Evolutionary conservation across 2,329 filamentous ascomycete genomes (phyloP).

Genomic region (Nakataea oryzae): DNA sequence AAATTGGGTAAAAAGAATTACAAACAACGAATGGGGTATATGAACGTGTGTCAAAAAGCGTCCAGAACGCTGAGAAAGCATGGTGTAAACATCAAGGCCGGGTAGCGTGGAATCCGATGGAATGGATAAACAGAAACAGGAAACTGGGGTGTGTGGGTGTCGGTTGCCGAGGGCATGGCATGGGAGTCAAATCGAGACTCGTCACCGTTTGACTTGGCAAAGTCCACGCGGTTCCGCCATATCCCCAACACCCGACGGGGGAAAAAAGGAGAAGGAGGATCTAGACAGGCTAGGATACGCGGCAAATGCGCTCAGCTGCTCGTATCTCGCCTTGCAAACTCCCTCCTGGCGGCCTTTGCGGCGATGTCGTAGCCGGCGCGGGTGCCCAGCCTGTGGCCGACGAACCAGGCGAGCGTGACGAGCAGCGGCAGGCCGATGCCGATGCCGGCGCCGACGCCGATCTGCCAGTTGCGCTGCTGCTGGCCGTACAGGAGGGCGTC

Average conservation of each 20-base stretch:
- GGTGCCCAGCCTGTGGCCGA: slow-evolving; percentile 3
- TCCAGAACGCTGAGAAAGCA: background rate
- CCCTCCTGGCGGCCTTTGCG: background rate
- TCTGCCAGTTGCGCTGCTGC: slow-evolving; percentile 5
- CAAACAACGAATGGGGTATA: background rate
- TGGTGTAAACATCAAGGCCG: background rate
- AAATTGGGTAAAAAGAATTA: background rate
- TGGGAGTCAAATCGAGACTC: background rate
- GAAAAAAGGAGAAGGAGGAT: background rate
- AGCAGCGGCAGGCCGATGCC: slow-evolving; percentile 3
- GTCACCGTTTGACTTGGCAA: background rate
- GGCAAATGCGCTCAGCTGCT: background rate
- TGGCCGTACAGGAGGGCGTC: slow-evolving; percentile 3
- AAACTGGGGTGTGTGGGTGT: background rate
- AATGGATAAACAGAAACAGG: background rate
- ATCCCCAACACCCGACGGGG: background rate
- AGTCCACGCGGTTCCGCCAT: no score
- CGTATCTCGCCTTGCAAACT: background rate
- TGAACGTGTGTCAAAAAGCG: background rate
- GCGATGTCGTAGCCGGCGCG: slow-evolving; percentile 2
- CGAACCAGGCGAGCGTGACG: background rate
- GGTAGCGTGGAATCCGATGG: background rate
- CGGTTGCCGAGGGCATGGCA: background rate
- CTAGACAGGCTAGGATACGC: no score
- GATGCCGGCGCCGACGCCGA: slow-evolving; percentile 4